A percentile compares a stretch with the other conserved stretches of the same genome.
phyloP scores from a whole-genome alignment of 2,329 filamentous ascomycete species.

The Diaporthe helianthi region DNA sequence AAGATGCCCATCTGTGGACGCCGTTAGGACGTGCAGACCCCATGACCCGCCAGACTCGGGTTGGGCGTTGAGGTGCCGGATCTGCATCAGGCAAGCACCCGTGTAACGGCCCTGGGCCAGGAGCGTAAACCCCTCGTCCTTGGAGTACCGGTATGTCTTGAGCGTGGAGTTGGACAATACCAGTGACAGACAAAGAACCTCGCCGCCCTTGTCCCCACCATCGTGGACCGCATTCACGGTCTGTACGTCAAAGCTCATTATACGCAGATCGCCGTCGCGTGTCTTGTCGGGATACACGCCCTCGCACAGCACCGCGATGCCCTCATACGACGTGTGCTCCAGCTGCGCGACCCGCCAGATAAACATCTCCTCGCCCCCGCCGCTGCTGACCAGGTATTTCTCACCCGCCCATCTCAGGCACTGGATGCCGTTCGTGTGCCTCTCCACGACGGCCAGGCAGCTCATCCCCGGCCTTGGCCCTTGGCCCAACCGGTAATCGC shows the following conservation, averaged over 20 bases:
- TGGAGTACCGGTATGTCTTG: conserved; percentile 63
- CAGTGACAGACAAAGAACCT: conserved; percentile 68
- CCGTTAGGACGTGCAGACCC: conserved; percentile 62
- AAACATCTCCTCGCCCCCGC: conserved; percentile 87
- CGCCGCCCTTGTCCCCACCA: conserved; percentile 35
- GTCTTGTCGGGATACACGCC: conserved; percentile 59
- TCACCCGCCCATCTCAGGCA: conserved; percentile 77
- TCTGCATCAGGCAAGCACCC: conserved; percentile 77
- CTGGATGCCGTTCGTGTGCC: conserved; percentile 85
- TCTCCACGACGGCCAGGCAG: conserved; percentile 72
- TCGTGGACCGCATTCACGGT: conserved; percentile 33
- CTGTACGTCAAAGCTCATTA: conserved; percentile 77
- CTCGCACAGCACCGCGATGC: conserved; percentile 64
- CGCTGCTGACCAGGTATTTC: conserved; percentile 81
- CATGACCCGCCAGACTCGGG: conserved; percentile 35
- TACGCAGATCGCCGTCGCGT: conserved; percentile 71
- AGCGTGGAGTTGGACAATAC: conserved; percentile 85
- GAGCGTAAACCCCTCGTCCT: conserved; percentile 52
- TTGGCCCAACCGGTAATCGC: conserved; percentile 21
- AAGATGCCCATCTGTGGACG: conserved; percentile 82
- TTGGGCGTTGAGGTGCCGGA: conserved; percentile 50
- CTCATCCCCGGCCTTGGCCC: conserved; percentile 38
- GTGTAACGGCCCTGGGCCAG: conserved; percentile 67
- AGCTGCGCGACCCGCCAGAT: conserved; percentile 74
- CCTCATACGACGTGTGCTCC: conserved; percentile 52